These are phyloP conservation scores for Fusarium sp. DNA, from an alignment of 2,329 filamentous ascomycete species.

Conservation along the genomic window DNA sequence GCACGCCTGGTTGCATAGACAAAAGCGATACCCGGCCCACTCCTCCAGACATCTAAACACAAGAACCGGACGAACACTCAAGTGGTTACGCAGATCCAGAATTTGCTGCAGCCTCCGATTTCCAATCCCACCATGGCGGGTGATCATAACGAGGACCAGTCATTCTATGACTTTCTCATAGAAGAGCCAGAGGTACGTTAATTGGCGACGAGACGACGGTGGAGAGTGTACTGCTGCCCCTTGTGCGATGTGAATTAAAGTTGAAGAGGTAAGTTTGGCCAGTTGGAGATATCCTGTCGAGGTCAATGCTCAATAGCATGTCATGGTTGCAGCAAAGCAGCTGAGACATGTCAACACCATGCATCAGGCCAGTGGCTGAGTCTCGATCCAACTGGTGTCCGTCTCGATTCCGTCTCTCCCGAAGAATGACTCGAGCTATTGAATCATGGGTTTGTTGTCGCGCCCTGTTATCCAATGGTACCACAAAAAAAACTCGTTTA, in stretches of 20 bases:
- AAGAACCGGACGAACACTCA: slow-evolving; percentile 21
- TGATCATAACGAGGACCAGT: slow-evolving; percentile 37
- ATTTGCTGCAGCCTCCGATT: slow-evolving; percentile 15
- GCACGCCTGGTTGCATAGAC: slow-evolving; percentile 16
- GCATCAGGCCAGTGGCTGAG: slow-evolving; percentile 42
- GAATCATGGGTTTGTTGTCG: slow-evolving; percentile 11
- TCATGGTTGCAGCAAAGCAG: slow-evolving; percentile 9
- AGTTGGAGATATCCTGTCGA: slow-evolving; percentile 9
- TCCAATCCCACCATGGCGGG: slow-evolving; percentile 38
- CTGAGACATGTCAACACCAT: slow-evolving; percentile 36
- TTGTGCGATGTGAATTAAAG: slow-evolving; percentile 20
- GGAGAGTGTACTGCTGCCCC: slow-evolving; percentile 8
- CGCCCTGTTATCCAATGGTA: background rate
- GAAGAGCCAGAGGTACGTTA: slow-evolving; percentile 43
- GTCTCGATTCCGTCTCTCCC: slow-evolving; percentile 2
- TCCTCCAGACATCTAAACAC: slow-evolving; percentile 13
- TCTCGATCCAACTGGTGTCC: slow-evolving; percentile 30
- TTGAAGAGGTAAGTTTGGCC: slow-evolving; percentile 12
- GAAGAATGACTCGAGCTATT: slow-evolving; percentile 13
- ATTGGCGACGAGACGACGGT: background rate
- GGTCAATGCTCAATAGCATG: slow-evolving; percentile 20
- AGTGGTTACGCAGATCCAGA: slow-evolving; percentile 5
- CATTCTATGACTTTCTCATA: slow-evolving; percentile 46
- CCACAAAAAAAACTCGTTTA: background rate
- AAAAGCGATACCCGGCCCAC: slow-evolving; percentile 17